Percentiles rank a stretch among this genome's conserved stretches.
phyloP scores from a whole-genome alignment of 495 filamentous ascomycete species.

The Aspergillus taichungensis region DNA sequence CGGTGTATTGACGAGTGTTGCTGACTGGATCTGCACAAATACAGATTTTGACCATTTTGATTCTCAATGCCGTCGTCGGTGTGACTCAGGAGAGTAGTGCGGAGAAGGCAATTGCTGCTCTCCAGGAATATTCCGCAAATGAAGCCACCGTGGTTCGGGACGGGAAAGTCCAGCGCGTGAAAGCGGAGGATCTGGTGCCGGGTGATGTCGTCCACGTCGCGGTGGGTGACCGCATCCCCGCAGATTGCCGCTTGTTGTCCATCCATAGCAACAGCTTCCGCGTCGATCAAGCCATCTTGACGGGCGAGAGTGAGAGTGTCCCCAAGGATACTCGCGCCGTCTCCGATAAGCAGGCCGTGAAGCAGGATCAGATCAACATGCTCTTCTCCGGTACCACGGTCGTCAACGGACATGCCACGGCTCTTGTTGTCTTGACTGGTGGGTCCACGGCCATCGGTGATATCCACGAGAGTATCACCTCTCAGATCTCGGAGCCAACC shows the following conservation, averaged over 20 bases:
- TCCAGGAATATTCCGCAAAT: constrained; percentile 98
- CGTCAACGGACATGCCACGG: constrained; percentile 86
- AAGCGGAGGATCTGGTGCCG: constrained; percentile 92
- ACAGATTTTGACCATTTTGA: constrained; percentile 92
- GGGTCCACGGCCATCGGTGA: constrained; percentile 91
- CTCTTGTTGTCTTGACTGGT: constrained; percentile 87
- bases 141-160: constrained; percentile 86
- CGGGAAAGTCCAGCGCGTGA: constrained; percentile 66
- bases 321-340: constrained; percentile 66
- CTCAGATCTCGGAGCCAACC: constrained; percentile 96
- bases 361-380: constrained; percentile 97
- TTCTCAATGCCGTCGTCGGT: constrained; percentile 94
- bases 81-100: constrained; percentile 98
- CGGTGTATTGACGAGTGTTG: neutral
- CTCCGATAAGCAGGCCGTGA: constrained; percentile 75
- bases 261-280: constrained; percentile 96
- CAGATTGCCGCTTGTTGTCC: constrained; percentile 82
- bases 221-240: constrained; percentile 92
- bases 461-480: constrained; percentile 96
- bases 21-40: constrained; percentile 5
- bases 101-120: constrained; percentile 95
- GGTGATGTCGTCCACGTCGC: constrained; percentile 86
- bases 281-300: constrained; percentile 95
- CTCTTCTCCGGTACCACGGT: constrained; percentile 98
- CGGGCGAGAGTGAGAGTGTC: constrained; percentile 96